A percentile compares a stretch with the other conserved stretches of the same genome.
Conservation (phyloP, 805 yeast genomes). For the Wickerhamomyces subpelliculosus region DNA sequence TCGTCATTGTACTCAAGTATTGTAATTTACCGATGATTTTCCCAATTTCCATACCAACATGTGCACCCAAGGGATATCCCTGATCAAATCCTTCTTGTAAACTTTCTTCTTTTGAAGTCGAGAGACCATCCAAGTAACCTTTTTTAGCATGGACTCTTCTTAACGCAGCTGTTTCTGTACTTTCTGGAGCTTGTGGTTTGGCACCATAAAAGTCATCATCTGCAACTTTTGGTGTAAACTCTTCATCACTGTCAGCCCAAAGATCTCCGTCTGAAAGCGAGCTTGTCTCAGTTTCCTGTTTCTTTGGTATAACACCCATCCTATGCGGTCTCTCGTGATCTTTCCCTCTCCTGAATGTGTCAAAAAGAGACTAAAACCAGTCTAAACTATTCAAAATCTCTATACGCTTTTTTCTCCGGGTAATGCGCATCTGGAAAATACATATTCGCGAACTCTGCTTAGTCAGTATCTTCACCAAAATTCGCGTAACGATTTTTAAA, state of each 20-base stretch:
- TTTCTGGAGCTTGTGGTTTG: conserved; percentile 10
- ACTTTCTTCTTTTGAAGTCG: conserved; percentile 57
- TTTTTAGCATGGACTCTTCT: conserved; percentile 63
- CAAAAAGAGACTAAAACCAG: no score
- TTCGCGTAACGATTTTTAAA: no score
- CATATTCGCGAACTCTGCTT: no score
- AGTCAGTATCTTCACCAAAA: no score
- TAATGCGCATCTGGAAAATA: no score
- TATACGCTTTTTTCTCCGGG: no score
- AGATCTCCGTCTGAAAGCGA: conserved; percentile 20
- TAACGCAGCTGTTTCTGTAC: conserved; percentile 30
- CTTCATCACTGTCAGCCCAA: conserved; percentile 28
- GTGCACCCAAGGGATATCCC: conserved; percentile 73
- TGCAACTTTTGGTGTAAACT: conserved; percentile 15
- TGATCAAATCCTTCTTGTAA: conserved; percentile 77
- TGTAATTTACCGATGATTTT: conserved; percentile 49
- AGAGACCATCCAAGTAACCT: conserved; percentile 80
- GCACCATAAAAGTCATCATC: conserved; percentile 32
- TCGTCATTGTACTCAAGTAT: conserved; percentile 16
- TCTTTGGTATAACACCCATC: neutral
- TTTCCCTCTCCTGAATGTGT: no score
- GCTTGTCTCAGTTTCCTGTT: neutral
- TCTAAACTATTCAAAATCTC: no score
- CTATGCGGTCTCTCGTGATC: neutral
- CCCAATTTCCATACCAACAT: conserved; percentile 62